Conservation (phyloP, 1,284 basidiomycete genomes). For the Boletus hoseneyae region DNA sequence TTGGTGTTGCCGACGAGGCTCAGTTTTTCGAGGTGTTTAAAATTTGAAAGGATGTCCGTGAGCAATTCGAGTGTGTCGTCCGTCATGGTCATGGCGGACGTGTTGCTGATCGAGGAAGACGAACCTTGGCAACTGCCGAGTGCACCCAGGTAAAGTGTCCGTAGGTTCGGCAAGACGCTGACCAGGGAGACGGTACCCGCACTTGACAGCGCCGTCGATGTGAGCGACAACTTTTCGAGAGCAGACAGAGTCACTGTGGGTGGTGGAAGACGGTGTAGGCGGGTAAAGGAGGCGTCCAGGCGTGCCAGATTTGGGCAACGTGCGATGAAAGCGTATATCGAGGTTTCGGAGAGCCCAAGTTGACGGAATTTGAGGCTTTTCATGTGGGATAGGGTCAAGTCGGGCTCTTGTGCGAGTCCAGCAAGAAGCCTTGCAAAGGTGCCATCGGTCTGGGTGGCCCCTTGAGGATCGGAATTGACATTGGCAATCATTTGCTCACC, state of each 20-base stretch:
- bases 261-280: constrained; percentile 37
- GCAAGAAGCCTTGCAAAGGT: constrained; percentile 46
- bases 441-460: constrained; percentile 50
- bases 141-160: constrained; percentile 56
- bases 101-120: constrained; percentile 32
- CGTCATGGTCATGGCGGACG: constrained; percentile 45
- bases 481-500: constrained; percentile 36
- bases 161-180: constrained; percentile 39
- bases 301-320: constrained; percentile 50
- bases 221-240: constrained; percentile 60
- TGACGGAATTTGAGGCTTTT: constrained; percentile 60
- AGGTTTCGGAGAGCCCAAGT: constrained; percentile 46
- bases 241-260: constrained; percentile 14
- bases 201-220: constrained; percentile 48
- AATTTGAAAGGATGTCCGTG: constrained; percentile 40
- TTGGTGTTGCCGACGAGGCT: constrained; percentile 63
- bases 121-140: constrained; percentile 46
- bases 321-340: constrained; percentile 42
- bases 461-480: not conserved
- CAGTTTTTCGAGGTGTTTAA: constrained; percentile 44
- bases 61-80: constrained; percentile 47
- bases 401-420: constrained; percentile 25
- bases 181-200: constrained; percentile 43
- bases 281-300: constrained; percentile 65
- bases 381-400: constrained; percentile 38